Evolutionary conservation across 805 yeast genomes (phyloP).

Genomic region (Candida nemodendra): DNA sequence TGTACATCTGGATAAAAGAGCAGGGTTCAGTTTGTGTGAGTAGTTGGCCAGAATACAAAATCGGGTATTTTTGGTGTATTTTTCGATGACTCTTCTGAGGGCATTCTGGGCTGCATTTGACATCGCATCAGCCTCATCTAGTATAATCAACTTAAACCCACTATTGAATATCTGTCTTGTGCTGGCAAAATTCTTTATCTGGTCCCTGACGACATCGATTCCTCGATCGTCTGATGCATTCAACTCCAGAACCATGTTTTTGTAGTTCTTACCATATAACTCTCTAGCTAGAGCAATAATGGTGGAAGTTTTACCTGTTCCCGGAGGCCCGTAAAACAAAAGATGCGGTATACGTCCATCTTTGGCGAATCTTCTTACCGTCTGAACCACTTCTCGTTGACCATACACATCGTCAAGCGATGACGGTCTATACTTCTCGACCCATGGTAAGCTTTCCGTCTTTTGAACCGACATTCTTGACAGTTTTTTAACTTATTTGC

Average conservation of each 20-base stretch:
- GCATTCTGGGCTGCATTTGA: constrained; percentile 85
- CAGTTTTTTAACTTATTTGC: not conserved
- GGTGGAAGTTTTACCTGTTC: constrained; percentile 90
- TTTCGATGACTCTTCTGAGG: constrained; percentile 80
- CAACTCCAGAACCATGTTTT: constrained; percentile 88
- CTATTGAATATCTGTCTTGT: constrained; percentile 88
- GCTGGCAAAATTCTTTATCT: constrained; percentile 92
- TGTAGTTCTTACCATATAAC: constrained; percentile 76
- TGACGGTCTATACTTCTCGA: constrained; percentile 91
- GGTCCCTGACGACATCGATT: constrained; percentile 96
- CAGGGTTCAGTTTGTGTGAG: constrained; percentile 94
- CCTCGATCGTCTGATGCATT: constrained; percentile 98
- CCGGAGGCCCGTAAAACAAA: constrained; percentile 93
- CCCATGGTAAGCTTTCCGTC: constrained; percentile 71
- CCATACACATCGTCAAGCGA: constrained; percentile 87
- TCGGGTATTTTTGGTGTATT: constrained; percentile 90
- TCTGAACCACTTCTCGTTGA: constrained; percentile 79
- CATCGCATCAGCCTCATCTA: constrained; percentile 97
- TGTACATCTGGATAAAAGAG: constrained; percentile 90
- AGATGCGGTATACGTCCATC: constrained; percentile 87
- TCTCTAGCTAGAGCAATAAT: constrained; percentile 85
- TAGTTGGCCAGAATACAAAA: constrained; percentile 95
- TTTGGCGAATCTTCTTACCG: constrained; percentile 80
- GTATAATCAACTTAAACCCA: constrained; percentile 85
- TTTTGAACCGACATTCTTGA: too few species aligned